Evolutionary conservation across 2,329 filamentous ascomycete genomes (phyloP).

Genomic region (Aspergillus texensis): DNA sequence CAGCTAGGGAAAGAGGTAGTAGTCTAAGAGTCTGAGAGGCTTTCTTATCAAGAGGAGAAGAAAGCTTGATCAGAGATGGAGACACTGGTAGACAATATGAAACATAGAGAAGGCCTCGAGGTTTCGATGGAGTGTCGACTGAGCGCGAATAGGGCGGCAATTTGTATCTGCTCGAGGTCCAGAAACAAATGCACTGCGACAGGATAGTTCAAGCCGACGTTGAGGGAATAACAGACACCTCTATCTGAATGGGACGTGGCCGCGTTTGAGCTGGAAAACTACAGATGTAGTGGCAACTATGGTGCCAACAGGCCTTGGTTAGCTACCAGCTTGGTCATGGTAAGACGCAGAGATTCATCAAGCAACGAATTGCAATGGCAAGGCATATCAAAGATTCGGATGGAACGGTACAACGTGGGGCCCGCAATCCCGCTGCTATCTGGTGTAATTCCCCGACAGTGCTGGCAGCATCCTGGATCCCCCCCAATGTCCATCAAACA

Average conservation of each 20-base stretch:
- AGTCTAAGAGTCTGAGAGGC: not conserved
- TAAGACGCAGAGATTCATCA: not conserved
- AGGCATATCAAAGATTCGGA: not conserved
- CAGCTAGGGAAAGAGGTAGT: not conserved
- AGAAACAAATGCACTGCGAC: not conserved
- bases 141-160: not conserved
- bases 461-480: conserved; percentile 1
- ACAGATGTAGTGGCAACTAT: conserved; percentile 4
- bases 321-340: conserved; percentile 3
- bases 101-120: not conserved
- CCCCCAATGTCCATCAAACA: conserved; percentile 5
- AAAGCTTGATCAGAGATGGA: not conserved
- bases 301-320: conserved; percentile 1
- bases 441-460: conserved; percentile 3
- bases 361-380: conserved; percentile 3
- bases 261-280: conserved; percentile 5
- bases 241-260: conserved; percentile 2
- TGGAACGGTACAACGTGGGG: conserved; percentile 4
- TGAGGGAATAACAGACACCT: not conserved
- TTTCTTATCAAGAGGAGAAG: not conserved
- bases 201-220: not conserved
- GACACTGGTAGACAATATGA: not conserved
- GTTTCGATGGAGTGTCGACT: not conserved
- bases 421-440: not conserved
- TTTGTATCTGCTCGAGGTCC: conserved; percentile 2